Conservation (phyloP, 768 basidiomycete genomes). For the Ramaria rubella region DNA sequence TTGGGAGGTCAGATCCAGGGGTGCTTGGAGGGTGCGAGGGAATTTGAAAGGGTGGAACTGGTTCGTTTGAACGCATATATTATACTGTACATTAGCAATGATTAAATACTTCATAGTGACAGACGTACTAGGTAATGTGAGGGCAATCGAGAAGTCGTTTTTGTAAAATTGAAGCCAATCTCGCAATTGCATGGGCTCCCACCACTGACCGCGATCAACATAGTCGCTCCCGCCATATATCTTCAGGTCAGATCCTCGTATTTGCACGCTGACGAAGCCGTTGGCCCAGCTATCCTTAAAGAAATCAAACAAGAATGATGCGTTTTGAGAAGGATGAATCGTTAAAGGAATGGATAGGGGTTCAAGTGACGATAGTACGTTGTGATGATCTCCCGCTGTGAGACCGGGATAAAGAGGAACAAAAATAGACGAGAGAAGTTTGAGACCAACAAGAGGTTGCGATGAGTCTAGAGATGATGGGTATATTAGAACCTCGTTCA, state of each 20-base stretch:
- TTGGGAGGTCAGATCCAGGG: constrained; percentile 33
- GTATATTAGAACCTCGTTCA: background rate
- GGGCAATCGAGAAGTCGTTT: background rate
- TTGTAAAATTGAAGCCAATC: constrained; percentile 2
- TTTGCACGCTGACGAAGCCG: background rate
- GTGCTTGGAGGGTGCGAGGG: background rate
- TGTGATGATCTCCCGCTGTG: background rate
- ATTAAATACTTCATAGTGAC: background rate
- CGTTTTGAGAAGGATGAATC: constrained; percentile 4
- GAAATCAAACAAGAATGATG: background rate
- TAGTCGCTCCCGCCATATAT: background rate
- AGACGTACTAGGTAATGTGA: constrained; percentile 4
- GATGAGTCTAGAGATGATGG: background rate
- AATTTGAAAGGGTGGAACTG: constrained; percentile 3
- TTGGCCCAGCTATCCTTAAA: constrained; percentile 1
- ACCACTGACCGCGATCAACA: background rate
- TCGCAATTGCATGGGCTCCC: background rate
- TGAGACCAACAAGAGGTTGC: background rate
- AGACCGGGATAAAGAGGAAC: background rate
- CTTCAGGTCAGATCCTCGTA: background rate
- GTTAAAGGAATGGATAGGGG: background rate
- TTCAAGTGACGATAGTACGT: background rate
- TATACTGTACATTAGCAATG: background rate
- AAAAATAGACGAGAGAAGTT: background rate
- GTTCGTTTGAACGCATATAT: background rate